Percentiles rank a stretch among this genome's conserved stretches.
These are phyloP conservation scores for Posidonia australis DNA, from an alignment of 106 monocot genomes.

Conservation along the genomic window DNA sequence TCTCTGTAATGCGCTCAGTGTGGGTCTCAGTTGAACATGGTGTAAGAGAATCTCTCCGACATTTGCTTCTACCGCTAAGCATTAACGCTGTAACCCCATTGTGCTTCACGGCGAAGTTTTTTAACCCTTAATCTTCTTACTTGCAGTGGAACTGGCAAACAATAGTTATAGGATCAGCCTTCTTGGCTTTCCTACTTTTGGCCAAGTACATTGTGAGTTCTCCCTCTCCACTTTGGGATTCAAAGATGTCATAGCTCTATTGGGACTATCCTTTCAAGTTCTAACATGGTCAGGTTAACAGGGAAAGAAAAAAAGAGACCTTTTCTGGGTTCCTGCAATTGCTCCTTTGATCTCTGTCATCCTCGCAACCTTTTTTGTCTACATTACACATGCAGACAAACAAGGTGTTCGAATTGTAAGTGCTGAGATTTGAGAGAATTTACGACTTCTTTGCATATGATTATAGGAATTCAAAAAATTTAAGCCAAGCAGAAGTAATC, in stretches of 20 bases:
- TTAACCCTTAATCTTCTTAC: no score
- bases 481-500: no score
- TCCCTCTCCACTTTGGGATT: no score
- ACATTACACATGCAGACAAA: constrained; percentile 49
- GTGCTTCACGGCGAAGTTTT: no score
- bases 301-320: constrained; percentile 61
- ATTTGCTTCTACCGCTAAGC: no score
- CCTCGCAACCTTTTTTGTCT: constrained; percentile 52
- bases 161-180: constrained; percentile 38
- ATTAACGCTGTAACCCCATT: no score
- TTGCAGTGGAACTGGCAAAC: constrained; percentile 95
- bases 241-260: no score
- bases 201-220: constrained; percentile 61
- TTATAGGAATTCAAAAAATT: no score
- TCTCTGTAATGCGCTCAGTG: constrained; percentile 48
- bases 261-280: no score
- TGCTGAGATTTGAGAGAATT: no score
- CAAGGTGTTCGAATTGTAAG: constrained; percentile 70
- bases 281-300: no score
- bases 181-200: constrained; percentile 48
- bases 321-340: constrained; percentile 73
- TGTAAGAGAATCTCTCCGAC: constrained; percentile 25
- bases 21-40: constrained; percentile 30
- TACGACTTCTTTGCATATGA: no score
- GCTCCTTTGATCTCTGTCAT: constrained; percentile 63